A percentile compares a stretch with the other conserved stretches of the same genome.
Evolutionary conservation across 768 basidiomycete species (phyloP).

Genomic region (Lactarius tabidus): DNA sequence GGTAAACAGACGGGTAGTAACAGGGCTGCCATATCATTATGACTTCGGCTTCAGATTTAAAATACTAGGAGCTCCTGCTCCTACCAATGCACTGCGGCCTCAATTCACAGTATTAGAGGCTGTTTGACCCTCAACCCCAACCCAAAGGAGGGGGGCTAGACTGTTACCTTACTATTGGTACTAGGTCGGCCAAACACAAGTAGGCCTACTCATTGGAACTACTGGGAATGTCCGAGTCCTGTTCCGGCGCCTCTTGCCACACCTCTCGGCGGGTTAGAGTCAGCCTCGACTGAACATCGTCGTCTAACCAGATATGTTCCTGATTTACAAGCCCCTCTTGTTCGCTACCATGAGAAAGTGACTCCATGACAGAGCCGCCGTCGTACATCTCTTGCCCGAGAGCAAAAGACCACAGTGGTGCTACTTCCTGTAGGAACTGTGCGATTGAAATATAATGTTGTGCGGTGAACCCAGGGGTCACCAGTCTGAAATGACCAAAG

Average conservation of each 20-base stretch:
- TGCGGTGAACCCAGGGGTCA: neutral
- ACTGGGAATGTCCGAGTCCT: no score
- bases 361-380: neutral
- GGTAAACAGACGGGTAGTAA: no score
- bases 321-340: neutral
- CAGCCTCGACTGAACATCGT: fast-evolving
- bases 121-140: neutral
- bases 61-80: no score
- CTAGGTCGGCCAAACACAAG: no score
- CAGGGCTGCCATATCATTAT: neutral
- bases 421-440: neutral
- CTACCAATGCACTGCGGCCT: neutral
- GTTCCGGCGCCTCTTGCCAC: neutral
- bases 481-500: neutral
- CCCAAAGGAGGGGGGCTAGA: neutral
- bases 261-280: fast-evolving
- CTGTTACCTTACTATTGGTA: neutral
- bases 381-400: neutral
- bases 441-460: neutral
- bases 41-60: neutral
- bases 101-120: neutral
- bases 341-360: neutral
- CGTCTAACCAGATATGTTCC: neutral
- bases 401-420: neutral
- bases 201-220: no score